Base-by-base conservation (phyloP, 371 early-diverging fungal genomes). In the Mucor sp. region DNA sequence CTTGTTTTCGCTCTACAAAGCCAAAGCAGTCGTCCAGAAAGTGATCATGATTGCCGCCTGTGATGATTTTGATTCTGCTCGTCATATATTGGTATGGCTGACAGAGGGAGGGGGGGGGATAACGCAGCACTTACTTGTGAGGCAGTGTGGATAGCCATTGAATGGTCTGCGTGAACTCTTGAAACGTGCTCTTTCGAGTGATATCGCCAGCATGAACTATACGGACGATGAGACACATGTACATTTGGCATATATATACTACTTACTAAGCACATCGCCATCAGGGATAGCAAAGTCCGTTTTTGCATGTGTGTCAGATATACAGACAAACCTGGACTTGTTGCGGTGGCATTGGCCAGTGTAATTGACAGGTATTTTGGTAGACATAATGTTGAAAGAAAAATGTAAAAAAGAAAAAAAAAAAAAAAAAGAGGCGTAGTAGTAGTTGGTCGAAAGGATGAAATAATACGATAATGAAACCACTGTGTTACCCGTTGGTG, bases 41-140 rank as follows among this genome's bases (percentile, higher is more conserved):
- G 35, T 76, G 67, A 37, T 87, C 88, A 56, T 87, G 88, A 43
- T 87, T 87, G 1, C 88, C 88, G 0, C 75, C 88, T 58, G 80
- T 75, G 12, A 86, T 71, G 9, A 87, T 74, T 57, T 87, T 87
- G 28, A 81, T 19, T 55, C 85, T 84, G 25, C 6, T 37, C 11
- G 35, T 7, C 3, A 1, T 12, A 1, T 12, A 19, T 44, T 19
- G 19, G 44, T 14, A 11, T 2, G 37, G 4, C 35, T 35, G 35
- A 6, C 9, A 35, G 35, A 2, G 9, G 4, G 9, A n/a, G n/a
- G n/a, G n/a, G n/a, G n/a, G n/a, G n/a, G n/a, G n/a, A n/a, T n/a
- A n/a, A n/a, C n/a, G n/a, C n/a, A n/a, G n/a, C n/a, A 65, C 71
- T 65, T 75, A 76, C 80, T 28, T 63, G 62, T 84, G 80, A 7